A percentile compares a stretch with the other conserved stretches of the same genome.
These are phyloP conservation scores for Clavaria fumosa DNA, from an alignment of 768 basidiomycete species.

Conservation along the genomic window DNA sequence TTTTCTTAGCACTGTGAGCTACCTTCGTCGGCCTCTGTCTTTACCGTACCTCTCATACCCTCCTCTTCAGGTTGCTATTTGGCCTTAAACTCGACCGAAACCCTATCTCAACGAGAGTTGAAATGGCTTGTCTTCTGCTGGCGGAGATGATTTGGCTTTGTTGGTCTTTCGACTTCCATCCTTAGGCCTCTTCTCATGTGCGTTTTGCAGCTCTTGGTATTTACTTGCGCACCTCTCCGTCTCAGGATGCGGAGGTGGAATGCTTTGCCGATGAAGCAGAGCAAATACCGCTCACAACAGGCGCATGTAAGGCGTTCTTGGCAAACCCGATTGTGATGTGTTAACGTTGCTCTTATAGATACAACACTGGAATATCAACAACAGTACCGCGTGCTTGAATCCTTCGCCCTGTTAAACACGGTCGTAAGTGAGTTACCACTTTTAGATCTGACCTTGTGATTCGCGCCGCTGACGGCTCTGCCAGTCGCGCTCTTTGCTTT, in stretches of 20 bases:
- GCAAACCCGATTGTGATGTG: not conserved
- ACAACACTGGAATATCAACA: slow-evolving; percentile 78
- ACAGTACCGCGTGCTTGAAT: slow-evolving; percentile 73
- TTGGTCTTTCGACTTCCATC: slow-evolving; percentile 20
- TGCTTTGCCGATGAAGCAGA: slow-evolving; percentile 48
- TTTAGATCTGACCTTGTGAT: not conserved
- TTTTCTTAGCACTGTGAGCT: slow-evolving; percentile 52
- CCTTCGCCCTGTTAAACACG: slow-evolving; percentile 68
- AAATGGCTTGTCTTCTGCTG: slow-evolving; percentile 55
- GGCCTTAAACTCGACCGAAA: slow-evolving; percentile 50
- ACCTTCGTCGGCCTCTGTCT: not conserved
- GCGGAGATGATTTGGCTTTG: slow-evolving; percentile 70
- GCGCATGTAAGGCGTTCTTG: slow-evolving; percentile 37
- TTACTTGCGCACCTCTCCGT: slow-evolving; percentile 58
- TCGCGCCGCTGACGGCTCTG: no score
- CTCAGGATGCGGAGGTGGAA: slow-evolving; percentile 68
- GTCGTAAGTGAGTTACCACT: slow-evolving; percentile 36
- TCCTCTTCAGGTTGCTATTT: slow-evolving; percentile 39
- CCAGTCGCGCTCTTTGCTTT: no score
- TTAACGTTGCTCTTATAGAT: slow-evolving; percentile 28
- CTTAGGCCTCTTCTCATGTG: slow-evolving; percentile 9
- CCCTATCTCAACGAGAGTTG: slow-evolving; percentile 66
- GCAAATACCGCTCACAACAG: slow-evolving; percentile 35
- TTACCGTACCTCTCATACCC: slow-evolving; percentile 2
- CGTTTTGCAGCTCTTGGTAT: slow-evolving; percentile 49